Conservation (phyloP, 495 filamentous ascomycete species). For the Podospora pseudocomata region DNA sequence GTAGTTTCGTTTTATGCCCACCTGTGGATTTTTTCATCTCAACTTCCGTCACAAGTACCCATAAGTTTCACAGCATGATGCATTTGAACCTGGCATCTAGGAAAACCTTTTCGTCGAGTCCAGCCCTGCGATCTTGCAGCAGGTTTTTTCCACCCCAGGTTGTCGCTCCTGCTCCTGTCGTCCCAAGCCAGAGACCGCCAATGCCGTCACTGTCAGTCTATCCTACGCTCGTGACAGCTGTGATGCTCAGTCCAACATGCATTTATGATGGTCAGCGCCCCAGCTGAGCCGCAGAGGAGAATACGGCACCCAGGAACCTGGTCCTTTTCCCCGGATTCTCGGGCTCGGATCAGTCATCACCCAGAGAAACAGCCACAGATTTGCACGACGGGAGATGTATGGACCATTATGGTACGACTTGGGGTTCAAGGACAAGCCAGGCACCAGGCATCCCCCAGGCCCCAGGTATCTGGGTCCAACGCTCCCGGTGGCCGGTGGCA, state of each 20-base stretch:
- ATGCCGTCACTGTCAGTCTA: neutral
- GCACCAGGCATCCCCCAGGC: neutral
- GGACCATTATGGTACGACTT: neutral
- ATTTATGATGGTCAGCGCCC: neutral
- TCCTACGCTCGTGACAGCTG: neutral
- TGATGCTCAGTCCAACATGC: neutral
- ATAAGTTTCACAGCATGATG: slow-evolving; percentile 5
- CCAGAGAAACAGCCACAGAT: neutral
- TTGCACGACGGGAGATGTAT: neutral
- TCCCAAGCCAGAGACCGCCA: neutral
- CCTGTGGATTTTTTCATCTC: neutral
- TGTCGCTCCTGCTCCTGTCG: neutral
- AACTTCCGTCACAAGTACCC: neutral
- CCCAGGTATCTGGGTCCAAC: neutral
- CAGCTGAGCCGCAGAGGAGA: neutral
- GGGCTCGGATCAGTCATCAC: slow-evolving; percentile 5
- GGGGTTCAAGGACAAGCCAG: neutral
- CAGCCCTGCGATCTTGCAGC: neutral
- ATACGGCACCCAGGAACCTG: neutral
- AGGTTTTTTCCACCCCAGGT: neutral
- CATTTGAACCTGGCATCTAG: neutral
- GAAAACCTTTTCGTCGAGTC: neutral
- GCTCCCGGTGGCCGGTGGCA: neutral
- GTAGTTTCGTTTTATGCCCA: slow-evolving; percentile 6
- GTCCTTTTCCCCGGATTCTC: slow-evolving; percentile 1